Conservation (phyloP, 2,329 filamentous ascomycete species). For the Paraphaeosphaeria sporulosa region DNA sequence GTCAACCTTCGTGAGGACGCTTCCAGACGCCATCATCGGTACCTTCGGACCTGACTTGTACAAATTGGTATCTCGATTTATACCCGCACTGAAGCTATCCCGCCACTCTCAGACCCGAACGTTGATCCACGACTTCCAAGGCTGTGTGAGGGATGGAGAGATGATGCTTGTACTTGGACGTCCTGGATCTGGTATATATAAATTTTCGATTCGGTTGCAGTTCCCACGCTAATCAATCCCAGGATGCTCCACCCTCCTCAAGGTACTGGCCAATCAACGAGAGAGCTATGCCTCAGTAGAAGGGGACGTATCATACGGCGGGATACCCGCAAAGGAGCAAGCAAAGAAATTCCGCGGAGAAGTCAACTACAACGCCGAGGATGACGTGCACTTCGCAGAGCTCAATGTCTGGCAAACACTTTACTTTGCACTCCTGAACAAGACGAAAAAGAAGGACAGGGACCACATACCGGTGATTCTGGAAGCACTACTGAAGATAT, state of each 20-base stretch:
- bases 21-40: slow-evolving; percentile 76
- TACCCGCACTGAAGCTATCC: slow-evolving; percentile 60
- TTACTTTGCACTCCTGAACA: slow-evolving; percentile 76
- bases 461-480: slow-evolving; percentile 73
- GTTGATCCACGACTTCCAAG: slow-evolving; percentile 72
- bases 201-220: too few relatives aligned
- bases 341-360: slow-evolving; percentile 75
- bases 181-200: slow-evolving; percentile 76
- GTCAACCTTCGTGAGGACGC: slow-evolving; percentile 72
- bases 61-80: slow-evolving; percentile 63
- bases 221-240: too few relatives aligned
- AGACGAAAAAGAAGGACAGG: slow-evolving; percentile 72
- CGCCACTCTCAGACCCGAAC: slow-evolving; percentile 59
- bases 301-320: slow-evolving; percentile 76
- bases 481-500: slow-evolving; percentile 76
- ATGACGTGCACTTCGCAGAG: slow-evolving; percentile 76
- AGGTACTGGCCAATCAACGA: slow-evolving; percentile 75
- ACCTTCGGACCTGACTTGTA: slow-evolving; percentile 85
- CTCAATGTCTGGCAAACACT: slow-evolving; percentile 82
- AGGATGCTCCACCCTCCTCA: slow-evolving; percentile 81
- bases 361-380: slow-evolving; percentile 80
- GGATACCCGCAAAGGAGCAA: slow-evolving; percentile 72
- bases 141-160: slow-evolving; percentile 71
- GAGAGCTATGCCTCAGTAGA: slow-evolving; percentile 70
- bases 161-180: slow-evolving; percentile 78